Conservation (phyloP, 1,139 yeast species). For the Magnusiomyces magnusii region DNA sequence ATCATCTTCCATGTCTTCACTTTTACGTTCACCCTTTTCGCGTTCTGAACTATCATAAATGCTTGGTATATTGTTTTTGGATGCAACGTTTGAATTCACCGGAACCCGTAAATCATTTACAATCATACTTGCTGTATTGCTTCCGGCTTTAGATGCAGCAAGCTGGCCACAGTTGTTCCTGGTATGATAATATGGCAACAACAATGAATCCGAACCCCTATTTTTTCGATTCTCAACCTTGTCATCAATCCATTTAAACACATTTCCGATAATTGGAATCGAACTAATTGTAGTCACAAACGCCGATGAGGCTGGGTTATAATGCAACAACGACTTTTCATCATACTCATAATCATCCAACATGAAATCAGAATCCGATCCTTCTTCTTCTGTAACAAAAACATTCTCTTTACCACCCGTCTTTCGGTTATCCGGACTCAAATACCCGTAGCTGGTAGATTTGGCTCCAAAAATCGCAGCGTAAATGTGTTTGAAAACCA, state of each 20-base stretch:
- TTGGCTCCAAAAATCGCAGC: neutral
- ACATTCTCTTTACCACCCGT: too few species aligned
- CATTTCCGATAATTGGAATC: neutral
- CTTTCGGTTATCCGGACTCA: too few species aligned
- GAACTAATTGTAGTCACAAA: neutral
- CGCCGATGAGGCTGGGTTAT: neutral
- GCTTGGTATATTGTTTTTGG: too few species aligned
- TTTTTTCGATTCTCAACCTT: neutral
- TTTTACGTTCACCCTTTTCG: too few species aligned
- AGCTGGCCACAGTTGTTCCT: too few species aligned
- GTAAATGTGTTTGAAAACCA: neutral
- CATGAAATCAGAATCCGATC: neutral
- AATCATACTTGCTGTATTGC: too few species aligned
- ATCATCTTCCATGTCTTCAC: too few species aligned
- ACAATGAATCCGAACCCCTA: neutral
- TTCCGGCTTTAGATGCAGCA: too few species aligned
- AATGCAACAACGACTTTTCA: neutral
- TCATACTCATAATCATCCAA: neutral
- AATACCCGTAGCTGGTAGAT: too few species aligned
- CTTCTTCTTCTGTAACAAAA: neutral
- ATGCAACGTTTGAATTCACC: too few species aligned
- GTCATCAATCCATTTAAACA: neutral
- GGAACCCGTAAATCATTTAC: too few species aligned
- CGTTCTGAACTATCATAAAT: too few species aligned
- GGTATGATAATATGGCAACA: conserved; percentile 1